Percentiles rank a stretch among this genome's conserved stretches.
Evolutionary conservation across 2,329 filamentous ascomycete genomes (phyloP).

Genomic region (Lachnellula arida): DNA sequence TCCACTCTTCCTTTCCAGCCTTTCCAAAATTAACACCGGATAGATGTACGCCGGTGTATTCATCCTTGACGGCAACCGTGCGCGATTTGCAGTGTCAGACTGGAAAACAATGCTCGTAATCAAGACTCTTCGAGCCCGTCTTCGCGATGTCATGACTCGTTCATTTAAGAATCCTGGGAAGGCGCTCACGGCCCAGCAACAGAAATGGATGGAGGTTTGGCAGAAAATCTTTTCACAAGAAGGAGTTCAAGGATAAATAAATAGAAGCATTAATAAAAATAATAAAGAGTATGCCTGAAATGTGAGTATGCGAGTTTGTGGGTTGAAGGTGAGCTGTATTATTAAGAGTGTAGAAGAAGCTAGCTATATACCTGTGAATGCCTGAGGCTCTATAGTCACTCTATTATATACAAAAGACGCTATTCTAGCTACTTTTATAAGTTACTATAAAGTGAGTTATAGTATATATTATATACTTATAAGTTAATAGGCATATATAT

Average conservation of each 20-base stretch:
- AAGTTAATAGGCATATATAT: too few relatives aligned
- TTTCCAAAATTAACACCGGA: conserved; percentile 8
- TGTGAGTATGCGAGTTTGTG: too few relatives aligned
- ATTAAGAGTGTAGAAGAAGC: too few relatives aligned
- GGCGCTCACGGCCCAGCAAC: conserved; percentile 59
- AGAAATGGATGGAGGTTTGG: conserved; percentile 71
- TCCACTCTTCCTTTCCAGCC: not conserved
- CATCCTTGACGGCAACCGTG: conserved; percentile 79
- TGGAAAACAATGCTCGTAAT: conserved; percentile 92
- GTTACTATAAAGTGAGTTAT: too few relatives aligned
- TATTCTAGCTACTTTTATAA: too few relatives aligned
- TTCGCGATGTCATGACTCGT: conserved; percentile 70
- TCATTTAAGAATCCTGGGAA: conserved; percentile 66
- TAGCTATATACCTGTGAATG: too few relatives aligned
- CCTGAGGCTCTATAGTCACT: too few relatives aligned
- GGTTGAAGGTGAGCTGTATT: too few relatives aligned
- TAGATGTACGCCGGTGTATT: conserved; percentile 84
- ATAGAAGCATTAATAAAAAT: too few relatives aligned
- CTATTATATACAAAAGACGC: too few relatives aligned
- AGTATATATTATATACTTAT: too few relatives aligned
- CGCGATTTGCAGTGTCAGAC: conserved; percentile 76
- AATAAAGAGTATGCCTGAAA: too few relatives aligned
- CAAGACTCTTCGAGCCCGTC: conserved; percentile 68
- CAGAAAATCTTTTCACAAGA: conserved; percentile 58
- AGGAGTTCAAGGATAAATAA: conserved; percentile 30